Evolutionary conservation across 1,284 basidiomycete species (phyloP), one percentile per base, ranked within the genome.

Genomic region (Trichosporon sp.): DNA sequence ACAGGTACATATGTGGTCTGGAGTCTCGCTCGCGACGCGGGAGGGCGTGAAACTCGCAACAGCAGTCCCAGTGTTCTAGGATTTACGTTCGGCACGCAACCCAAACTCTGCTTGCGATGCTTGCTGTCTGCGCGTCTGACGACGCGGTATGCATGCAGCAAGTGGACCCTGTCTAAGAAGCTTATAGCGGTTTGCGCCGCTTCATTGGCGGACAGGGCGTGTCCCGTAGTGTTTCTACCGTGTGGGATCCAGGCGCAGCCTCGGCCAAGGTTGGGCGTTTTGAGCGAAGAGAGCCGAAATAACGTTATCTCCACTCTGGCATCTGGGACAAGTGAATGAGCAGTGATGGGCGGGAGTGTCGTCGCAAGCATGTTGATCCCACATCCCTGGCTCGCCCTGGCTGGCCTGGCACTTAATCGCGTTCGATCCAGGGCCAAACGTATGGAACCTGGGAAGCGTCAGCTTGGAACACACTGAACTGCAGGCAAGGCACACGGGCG

Each of bases 61-160:
- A 16, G 4, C 51, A 54, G 51, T 54, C 51, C 51, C 51, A 54
- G 51, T 54, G 51, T 54, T 21, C 19, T 19, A 54, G 7, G 19
- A 21, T 54, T 54, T 54, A 54, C 51, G 51, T 54, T 54, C 51
- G 19, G 51, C 21, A 26, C 51, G 19, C 51, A 54, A 54, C 51
- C 51, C 51, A 54, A 54, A 54, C 51, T 54, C 51, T 54, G 3
- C 19, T 54, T 16, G 46, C 26, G 26, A 26, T 26, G 26, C 26
- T 26, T 26, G 4, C 14, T n/a, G 43, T 46, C 43, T 46, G 43
- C n/a, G 43, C 43, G 11, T 2, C 12, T 6, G 11, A 12, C 10
- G 38, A 40, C 38, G 16, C 16, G 43, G 43, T 46, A 46, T 46
- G 43, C 43, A 46, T 46, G 43, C 43, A 14, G 16, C 14, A 37